phyloP scores from a whole-genome alignment of 2,329 filamentous ascomycete genomes.

The Fusarium robinianum region DNA sequence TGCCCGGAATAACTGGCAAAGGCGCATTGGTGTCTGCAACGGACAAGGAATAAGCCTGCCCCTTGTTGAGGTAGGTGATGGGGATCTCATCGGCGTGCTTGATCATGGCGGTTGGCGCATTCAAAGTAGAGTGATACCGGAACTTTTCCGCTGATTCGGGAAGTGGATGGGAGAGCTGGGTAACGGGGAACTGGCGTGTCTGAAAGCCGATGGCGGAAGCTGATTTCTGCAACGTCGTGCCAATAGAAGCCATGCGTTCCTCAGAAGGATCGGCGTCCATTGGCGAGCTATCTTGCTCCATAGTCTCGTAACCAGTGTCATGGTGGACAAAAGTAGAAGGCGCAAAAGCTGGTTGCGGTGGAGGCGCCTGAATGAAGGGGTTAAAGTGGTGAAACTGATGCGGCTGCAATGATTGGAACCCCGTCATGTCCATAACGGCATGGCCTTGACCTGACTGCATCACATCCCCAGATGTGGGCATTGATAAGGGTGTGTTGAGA shows the following conservation, averaged over 20 bases:
- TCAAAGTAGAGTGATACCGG: conserved; percentile 86
- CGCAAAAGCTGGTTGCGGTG: conserved; percentile 66
- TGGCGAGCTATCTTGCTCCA: conserved; percentile 75
- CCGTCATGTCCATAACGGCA: conserved; percentile 64
- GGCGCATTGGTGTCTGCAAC: conserved; percentile 76
- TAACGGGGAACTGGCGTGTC: conserved; percentile 52
- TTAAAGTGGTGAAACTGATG: conserved; percentile 71
- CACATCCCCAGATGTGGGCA: conserved; percentile 69
- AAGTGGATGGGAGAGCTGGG: conserved; percentile 52
- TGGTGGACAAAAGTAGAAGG: conserved; percentile 82
- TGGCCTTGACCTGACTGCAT: conserved; percentile 61
- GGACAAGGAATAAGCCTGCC: conserved; percentile 87
- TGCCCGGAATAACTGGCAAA: conserved; percentile 60
- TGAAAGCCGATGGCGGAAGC: conserved; percentile 65
- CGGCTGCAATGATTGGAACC: conserved; percentile 66
- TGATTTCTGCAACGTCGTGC: conserved; percentile 64
- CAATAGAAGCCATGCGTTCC: conserved; percentile 59
- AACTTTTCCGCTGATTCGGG: conserved; percentile 71
- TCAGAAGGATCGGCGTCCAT: conserved; percentile 60
- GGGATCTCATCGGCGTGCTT: conserved; percentile 89
- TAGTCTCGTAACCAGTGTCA: conserved; percentile 77
- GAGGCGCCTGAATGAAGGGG: conserved; percentile 68
- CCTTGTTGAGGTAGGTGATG: conserved; percentile 97
- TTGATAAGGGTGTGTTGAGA: conserved; percentile 78
- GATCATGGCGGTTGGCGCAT: conserved; percentile 96